Percentiles rank a stretch among this genome's conserved stretches.
Conservation (phyloP, 164 flowering plant genomes). For the Vitis amurensis region DNA sequence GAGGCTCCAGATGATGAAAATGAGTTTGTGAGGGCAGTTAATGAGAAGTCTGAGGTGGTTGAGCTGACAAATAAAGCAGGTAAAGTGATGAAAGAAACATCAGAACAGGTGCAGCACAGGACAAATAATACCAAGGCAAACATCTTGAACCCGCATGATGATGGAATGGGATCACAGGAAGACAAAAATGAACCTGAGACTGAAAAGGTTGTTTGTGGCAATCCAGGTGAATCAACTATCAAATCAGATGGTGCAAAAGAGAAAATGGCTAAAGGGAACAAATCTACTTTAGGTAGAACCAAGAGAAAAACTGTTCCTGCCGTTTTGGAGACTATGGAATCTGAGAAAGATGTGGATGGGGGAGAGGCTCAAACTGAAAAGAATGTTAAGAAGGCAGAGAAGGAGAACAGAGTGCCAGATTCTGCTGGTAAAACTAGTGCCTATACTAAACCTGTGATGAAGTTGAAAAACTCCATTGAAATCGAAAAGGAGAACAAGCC, state of each 20-base stretch:
- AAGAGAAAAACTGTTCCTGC: constrained; percentile 18
- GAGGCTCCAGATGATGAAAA: constrained; percentile 42
- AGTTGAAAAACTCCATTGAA: constrained; percentile 23
- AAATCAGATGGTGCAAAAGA: constrained; percentile 14
- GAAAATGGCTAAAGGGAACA: constrained; percentile 22
- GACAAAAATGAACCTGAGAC: constrained; percentile 8
- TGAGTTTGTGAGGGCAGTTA: constrained; percentile 13
- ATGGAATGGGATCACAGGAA: not conserved
- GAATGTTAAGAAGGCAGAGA: constrained; percentile 10
- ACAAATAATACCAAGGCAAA: not conserved
- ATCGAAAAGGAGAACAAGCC: constrained; percentile 55
- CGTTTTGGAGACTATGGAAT: not conserved
- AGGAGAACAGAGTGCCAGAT: constrained; percentile 5
- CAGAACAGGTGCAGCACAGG: constrained; percentile 4
- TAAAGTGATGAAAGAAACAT: constrained; percentile 7
- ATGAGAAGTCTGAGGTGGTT: constrained; percentile 17
- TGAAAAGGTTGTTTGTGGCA: constrained; percentile 9
- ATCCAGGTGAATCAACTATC: constrained; percentile 6
- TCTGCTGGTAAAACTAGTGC: constrained; percentile 20
- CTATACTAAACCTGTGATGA: constrained; percentile 10
- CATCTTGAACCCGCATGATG: not conserved
- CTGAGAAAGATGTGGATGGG: constrained; percentile 12
- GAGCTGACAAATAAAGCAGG: constrained; percentile 7
- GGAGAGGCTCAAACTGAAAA: constrained; percentile 9
- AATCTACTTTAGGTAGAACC: constrained; percentile 22